Conservation (phyloP, 805 yeast species). For the Komagataella phaffii region DNA sequence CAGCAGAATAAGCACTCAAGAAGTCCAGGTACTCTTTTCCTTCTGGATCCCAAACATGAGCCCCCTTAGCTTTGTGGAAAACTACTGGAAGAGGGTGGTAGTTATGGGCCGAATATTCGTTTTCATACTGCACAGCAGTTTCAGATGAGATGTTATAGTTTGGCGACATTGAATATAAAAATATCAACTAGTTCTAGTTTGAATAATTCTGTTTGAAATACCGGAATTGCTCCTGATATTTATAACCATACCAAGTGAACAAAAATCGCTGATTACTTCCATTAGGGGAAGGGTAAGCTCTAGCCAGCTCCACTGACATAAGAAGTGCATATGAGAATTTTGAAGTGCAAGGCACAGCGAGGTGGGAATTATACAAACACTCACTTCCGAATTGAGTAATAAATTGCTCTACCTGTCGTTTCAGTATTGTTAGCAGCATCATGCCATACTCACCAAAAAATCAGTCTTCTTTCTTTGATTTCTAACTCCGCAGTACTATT, state of each 20-base stretch:
- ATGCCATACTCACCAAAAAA: not conserved
- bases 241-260: not conserved
- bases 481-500: not conserved
- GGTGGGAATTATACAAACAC: not conserved
- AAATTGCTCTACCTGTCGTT: not conserved
- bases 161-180: slow-evolving; percentile 8
- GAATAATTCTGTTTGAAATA: not conserved
- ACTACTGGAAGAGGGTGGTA: slow-evolving; percentile 96
- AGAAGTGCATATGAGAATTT: not conserved
- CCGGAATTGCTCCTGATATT: not conserved
- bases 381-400: not conserved
- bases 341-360: not conserved
- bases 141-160: slow-evolving; percentile 43
- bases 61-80: slow-evolving; percentile 75
- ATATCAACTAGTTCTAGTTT: not conserved
- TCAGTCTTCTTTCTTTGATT: not conserved
- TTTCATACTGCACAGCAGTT: slow-evolving; percentile 56
- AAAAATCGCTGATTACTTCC: not conserved
- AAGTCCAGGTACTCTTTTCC: slow-evolving; percentile 90
- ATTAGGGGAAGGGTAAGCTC: not conserved
- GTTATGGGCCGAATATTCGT: slow-evolving; percentile 85
- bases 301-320: not conserved
- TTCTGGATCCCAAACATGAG: slow-evolving; percentile 97
- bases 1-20: slow-evolving; percentile 91
- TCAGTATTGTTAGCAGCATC: not conserved